Evolutionary conservation across 805 yeast genomes (phyloP).

Genomic region (Isabelozyma gotoi): DNA sequence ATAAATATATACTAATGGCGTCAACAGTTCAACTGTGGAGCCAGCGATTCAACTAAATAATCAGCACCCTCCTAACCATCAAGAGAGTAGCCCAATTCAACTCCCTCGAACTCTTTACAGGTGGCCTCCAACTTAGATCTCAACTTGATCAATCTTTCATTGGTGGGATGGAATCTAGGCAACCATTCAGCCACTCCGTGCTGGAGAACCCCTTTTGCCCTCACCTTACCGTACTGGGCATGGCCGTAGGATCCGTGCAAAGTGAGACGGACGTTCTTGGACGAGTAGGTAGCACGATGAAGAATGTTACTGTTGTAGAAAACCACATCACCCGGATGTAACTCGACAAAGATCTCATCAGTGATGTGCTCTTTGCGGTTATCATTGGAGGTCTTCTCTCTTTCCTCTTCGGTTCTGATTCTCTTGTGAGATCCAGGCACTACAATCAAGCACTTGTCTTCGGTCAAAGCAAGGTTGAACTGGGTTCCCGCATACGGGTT

Average conservation of each 20-base stretch:
- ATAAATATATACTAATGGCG: no score
- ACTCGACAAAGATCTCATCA: conserved; percentile 39
- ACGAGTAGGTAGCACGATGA: conserved; percentile 46
- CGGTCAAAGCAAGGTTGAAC: conserved; percentile 49
- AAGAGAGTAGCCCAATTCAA: conserved; percentile 36
- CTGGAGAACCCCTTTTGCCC: conserved; percentile 54
- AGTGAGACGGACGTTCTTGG: conserved; percentile 40
- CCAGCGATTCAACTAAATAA: no score
- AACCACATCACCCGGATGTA: conserved; percentile 50
- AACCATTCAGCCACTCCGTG: conserved; percentile 53
- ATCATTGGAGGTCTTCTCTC: conserved; percentile 36
- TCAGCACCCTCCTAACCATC: no score
- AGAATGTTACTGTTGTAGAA: conserved; percentile 51
- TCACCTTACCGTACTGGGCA: conserved; percentile 33
- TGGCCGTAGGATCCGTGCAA: conserved; percentile 54
- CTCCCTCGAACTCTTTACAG: conserved; percentile 29
- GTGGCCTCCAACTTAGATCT: conserved; percentile 26
- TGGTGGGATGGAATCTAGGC: conserved; percentile 29
- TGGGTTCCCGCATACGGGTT: conserved; percentile 50
- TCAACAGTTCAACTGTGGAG: no score
- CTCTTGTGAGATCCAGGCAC: conserved; percentile 49
- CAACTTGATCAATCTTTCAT: conserved; percentile 26
- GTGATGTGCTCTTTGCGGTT: conserved; percentile 33
- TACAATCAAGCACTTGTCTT: conserved; percentile 47
- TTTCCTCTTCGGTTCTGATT: conserved; percentile 44